phyloP scores from a whole-genome alignment of 768 basidiomycete genomes.

The Tubosaeta sp. region DNA sequence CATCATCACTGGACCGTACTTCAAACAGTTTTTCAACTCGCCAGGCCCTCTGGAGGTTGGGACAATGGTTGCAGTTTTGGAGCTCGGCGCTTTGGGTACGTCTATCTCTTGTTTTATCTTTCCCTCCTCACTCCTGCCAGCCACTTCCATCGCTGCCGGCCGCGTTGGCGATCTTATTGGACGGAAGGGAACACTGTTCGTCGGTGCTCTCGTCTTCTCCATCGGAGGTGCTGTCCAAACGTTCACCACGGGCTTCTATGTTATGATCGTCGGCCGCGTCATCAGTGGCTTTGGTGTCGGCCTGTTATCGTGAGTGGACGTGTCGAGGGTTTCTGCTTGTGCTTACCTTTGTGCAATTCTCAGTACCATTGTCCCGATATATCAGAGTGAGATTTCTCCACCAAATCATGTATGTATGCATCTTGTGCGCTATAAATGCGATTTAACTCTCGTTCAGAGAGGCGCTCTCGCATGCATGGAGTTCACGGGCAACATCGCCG shows the following conservation, averaged over 20 bases:
- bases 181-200: conserved; percentile 76
- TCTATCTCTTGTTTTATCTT: conserved; percentile 2
- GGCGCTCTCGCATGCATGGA: conserved; percentile 94
- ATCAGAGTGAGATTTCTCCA: conserved; percentile 94
- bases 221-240: conserved; percentile 86
- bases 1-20: conserved; percentile 84
- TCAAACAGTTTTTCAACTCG: conserved; percentile 75
- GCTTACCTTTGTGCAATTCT: conserved; percentile 4
- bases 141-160: conserved; percentile 87
- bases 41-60: conserved; percentile 74
- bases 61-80: conserved; percentile 95
- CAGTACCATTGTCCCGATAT: conserved; percentile 93
- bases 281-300: conserved; percentile 90
- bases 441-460: conserved; percentile 44
- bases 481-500: conserved; percentile 89
- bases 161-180: conserved; percentile 85
- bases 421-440: neutral
- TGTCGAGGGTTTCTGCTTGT: neutral
- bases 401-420: conserved; percentile 66
- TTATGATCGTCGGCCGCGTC: conserved; percentile 81
- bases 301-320: conserved; percentile 65
- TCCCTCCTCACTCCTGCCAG: conserved; percentile 34
- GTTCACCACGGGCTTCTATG: conserved; percentile 69
- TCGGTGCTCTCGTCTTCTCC: conserved; percentile 80
- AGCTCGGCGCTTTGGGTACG: conserved; percentile 87